Conservation (phyloP, 2,329 filamentous ascomycete genomes). For the Biscogniauxia sp. region DNA sequence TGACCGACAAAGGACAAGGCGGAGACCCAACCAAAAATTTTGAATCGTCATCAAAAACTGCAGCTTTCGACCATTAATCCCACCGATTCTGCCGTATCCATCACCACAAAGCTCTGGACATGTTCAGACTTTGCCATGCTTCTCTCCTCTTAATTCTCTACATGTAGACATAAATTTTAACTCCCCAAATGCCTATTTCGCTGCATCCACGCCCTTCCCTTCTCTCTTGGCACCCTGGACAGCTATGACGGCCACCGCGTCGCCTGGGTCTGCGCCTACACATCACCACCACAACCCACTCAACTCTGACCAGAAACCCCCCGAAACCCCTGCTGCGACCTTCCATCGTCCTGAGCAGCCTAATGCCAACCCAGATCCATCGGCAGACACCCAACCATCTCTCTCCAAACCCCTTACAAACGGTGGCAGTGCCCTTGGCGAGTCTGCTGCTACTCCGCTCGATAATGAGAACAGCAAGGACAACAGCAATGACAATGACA, state of each 20-base stretch:
- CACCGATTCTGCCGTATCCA: slow-evolving; percentile 44
- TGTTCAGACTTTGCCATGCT: slow-evolving; percentile 51
- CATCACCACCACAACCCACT: slow-evolving; percentile 24
- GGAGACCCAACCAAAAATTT: slow-evolving; percentile 32
- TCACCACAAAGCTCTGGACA: slow-evolving; percentile 50
- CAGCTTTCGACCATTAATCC: slow-evolving; percentile 45
- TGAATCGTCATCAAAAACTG: slow-evolving; percentile 40
- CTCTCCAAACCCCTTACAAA: slow-evolving; percentile 15
- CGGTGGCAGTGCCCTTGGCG: slow-evolving; percentile 6
- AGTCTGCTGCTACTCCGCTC: slow-evolving; percentile 26
- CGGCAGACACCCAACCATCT: slow-evolving; percentile 3
- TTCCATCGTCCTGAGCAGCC: slow-evolving; percentile 14
- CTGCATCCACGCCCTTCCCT: slow-evolving; percentile 51
- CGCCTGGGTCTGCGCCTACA: slow-evolving; percentile 46
- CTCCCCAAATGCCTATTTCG: slow-evolving; percentile 57
- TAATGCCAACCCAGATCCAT: slow-evolving; percentile 20
- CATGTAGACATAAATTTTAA: slow-evolving; percentile 56
- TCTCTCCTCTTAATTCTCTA: slow-evolving; percentile 41
- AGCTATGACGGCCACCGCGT: slow-evolving; percentile 63
- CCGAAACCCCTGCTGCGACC: slow-evolving; percentile 2
- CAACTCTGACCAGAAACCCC: slow-evolving; percentile 19
- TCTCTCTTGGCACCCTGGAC: slow-evolving; percentile 40
- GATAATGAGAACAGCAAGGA: no score
- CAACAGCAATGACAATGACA: slow-evolving; percentile 16
- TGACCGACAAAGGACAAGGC: slow-evolving; percentile 8